phyloP scores from a whole-genome alignment of 805 yeast genomes.

The Saturnispora diversa region DNA sequence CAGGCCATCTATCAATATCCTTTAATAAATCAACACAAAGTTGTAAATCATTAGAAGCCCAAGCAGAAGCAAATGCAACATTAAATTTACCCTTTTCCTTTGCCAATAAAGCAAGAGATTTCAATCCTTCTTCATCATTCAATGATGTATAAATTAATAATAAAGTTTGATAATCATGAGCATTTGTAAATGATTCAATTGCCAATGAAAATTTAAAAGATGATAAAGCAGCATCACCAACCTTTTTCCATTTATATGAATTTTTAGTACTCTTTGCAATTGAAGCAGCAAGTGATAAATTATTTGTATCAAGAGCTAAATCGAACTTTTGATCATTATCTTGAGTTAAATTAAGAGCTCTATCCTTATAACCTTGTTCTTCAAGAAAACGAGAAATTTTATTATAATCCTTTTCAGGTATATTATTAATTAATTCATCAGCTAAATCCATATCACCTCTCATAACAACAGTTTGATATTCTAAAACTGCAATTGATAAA shows the following conservation, averaged over 20 bases:
- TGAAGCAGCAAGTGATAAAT: constrained; percentile 63
- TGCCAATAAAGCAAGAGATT: constrained; percentile 57
- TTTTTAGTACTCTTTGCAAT: constrained; percentile 47
- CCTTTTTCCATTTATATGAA: constrained; percentile 78
- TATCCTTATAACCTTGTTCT: constrained; percentile 79
- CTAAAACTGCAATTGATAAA: constrained; percentile 78
- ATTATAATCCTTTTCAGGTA: constrained; percentile 57
- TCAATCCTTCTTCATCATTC: constrained; percentile 55
- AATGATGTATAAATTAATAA: constrained; percentile 76
- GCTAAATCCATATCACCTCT: constrained; percentile 91
- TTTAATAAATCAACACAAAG: constrained; percentile 59
- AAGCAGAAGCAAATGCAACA: constrained; percentile 83
- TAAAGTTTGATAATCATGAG: constrained; percentile 75
- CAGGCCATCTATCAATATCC: constrained; percentile 63
- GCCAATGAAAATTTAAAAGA: constrained; percentile 80
- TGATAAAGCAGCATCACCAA: constrained; percentile 79
- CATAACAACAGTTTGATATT: constrained; percentile 90
- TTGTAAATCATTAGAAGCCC: constrained; percentile 70
- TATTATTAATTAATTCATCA: constrained; percentile 51
- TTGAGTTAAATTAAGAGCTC: constrained; percentile 74
- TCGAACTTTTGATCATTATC: constrained; percentile 91
- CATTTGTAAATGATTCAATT: constrained; percentile 65
- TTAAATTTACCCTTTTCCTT: constrained; percentile 73
- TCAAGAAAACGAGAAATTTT: constrained; percentile 90
- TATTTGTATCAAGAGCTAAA: constrained; percentile 69